Evolutionary conservation across 306 rosid genomes (phyloP).

Genomic region (Castanea crenata): DNA sequence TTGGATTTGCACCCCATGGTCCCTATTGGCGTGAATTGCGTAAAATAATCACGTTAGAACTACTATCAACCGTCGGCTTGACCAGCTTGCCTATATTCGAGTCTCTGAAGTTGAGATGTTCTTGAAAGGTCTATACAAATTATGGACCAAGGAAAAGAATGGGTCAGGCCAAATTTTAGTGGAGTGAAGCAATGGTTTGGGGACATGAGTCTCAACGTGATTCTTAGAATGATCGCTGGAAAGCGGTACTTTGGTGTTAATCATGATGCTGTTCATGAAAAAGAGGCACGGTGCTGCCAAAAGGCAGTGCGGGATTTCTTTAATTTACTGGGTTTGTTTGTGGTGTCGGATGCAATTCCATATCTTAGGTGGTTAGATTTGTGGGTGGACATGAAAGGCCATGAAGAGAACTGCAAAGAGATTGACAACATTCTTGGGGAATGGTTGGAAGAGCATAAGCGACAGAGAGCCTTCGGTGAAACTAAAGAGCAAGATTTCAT

Average conservation of each 20-base stretch:
- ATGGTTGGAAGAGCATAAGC: constrained; percentile 51
- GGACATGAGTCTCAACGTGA: no score
- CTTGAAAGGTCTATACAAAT: no score
- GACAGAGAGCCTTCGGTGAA: not conserved
- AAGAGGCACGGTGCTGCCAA: not conserved
- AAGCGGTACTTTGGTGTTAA: no score
- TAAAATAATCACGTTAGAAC: no score
- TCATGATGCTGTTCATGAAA: no score
- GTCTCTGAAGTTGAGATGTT: no score
- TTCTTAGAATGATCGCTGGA: no score
- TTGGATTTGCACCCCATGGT: constrained; percentile 30
- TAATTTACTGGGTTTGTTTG: constrained; percentile 15
- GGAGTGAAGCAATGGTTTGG: no score
- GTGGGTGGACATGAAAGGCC: constrained; percentile 41
- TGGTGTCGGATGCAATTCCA: constrained; percentile 40
- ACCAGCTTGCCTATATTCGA: no score
- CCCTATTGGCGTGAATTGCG: no score
- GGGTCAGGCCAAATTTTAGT: not conserved
- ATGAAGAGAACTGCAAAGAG: constrained; percentile 31
- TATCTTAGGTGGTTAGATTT: constrained; percentile 43
- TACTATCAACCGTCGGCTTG: no score
- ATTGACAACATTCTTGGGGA: constrained; percentile 23
- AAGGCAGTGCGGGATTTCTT: constrained; percentile 28
- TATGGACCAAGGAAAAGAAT: not conserved
- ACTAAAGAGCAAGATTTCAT: constrained; percentile 36